These are phyloP conservation scores for Pythium aquatile DNA, from an alignment of 352 stramenopile genomes.

Conservation along the genomic window DNA sequence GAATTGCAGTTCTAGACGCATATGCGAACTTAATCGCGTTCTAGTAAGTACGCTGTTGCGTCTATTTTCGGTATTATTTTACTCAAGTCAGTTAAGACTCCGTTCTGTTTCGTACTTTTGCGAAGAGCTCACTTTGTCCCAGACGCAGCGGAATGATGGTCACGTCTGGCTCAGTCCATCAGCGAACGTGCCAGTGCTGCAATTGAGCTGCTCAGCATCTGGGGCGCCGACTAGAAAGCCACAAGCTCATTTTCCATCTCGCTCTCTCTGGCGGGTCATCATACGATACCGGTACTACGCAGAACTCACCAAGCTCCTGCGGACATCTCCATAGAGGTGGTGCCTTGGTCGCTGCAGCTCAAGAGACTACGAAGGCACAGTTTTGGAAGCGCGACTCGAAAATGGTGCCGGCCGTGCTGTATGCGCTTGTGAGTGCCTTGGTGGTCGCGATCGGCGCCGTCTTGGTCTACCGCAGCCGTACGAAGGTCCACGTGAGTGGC, in stretches of 20 bases:
- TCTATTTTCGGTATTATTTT: background rate
- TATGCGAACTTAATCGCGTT: constrained; percentile 6
- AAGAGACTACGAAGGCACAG: background rate
- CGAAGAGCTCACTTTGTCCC: background rate
- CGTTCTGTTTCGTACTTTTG: constrained; percentile 12
- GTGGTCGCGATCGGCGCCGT: background rate
- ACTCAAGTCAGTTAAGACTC: background rate
- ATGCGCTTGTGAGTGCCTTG: constrained; percentile 6
- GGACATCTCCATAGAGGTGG: too few relatives aligned
- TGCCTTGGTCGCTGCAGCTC: too few relatives aligned
- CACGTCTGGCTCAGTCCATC: background rate
- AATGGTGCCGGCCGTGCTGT: constrained; percentile 16
- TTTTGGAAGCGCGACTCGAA: background rate
- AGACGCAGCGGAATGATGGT: constrained; percentile 9
- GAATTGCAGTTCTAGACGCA: constrained; percentile 20
- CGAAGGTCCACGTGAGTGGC: constrained; percentile 1
- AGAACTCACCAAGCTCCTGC: too few relatives aligned
- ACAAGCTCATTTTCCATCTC: background rate
- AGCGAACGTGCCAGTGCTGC: background rate
- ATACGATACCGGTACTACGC: too few relatives aligned
- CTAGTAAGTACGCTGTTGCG: background rate
- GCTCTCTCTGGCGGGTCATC: background rate
- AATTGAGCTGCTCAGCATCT: constrained; percentile 17
- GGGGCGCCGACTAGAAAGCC: background rate
- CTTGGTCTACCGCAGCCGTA: constrained; percentile 9